Conservation (phyloP, 805 yeast genomes). For the Yarrowia sp. region DNA sequence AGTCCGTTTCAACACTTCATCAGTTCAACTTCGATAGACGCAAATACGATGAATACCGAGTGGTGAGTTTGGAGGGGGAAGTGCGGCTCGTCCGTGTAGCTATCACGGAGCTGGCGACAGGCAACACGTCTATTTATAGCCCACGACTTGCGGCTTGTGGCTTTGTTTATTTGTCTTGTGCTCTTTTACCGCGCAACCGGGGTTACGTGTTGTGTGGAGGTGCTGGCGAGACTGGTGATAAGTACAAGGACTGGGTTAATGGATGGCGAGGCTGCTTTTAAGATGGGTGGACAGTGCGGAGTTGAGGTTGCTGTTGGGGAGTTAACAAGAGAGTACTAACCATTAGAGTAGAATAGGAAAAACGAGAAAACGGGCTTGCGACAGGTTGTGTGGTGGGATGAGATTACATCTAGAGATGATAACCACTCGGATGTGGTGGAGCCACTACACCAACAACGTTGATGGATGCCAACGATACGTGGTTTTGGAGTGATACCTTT, state of each 20-base stretch:
- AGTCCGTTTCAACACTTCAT: constrained; percentile 24
- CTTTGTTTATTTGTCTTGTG: not conserved
- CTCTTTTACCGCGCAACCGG: constrained; percentile 13
- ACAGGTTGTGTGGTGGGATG: not conserved
- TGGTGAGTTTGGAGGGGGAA: not conserved
- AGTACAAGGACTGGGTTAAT: not conserved
- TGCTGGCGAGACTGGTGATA: not conserved
- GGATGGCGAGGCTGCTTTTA: not conserved
- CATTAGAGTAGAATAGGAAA: constrained; percentile 45
- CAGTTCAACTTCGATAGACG: constrained; percentile 23
- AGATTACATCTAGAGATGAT: not conserved
- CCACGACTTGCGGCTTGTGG: not conserved
- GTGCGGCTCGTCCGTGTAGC: too few relatives aligned
- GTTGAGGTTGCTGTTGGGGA: not conserved
- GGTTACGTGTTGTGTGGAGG: not conserved
- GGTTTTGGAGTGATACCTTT: not conserved
- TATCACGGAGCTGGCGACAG: too few relatives aligned
- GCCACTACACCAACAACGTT: not conserved
- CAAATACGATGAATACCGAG: constrained; percentile 22
- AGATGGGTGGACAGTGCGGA: not conserved
- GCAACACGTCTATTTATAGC: not conserved
- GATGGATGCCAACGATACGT: constrained; percentile 38
- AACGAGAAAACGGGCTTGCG: not conserved
- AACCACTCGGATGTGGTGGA: not conserved
- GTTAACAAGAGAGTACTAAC: constrained; percentile 39